Percentiles rank a stretch among this genome's conserved stretches.
Conservation (phyloP, 2,329 filamentous ascomycete genomes). For the Pseudogymnoascus sp. region DNA sequence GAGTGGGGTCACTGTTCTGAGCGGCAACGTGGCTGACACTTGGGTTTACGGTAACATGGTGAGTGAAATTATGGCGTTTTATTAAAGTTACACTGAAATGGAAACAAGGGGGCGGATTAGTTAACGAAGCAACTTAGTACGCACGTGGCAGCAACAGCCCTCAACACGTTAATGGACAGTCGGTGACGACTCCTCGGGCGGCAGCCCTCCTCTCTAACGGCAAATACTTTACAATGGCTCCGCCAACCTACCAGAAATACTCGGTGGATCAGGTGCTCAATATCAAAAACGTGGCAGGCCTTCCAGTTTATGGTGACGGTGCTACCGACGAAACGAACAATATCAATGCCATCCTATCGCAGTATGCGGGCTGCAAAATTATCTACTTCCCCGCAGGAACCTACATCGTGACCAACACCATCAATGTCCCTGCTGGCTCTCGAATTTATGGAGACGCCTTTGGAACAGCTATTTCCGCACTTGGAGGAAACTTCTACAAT, state of each 20-base stretch:
- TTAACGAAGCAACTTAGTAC: too few species aligned
- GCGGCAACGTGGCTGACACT: too few species aligned
- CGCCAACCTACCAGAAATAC: slow-evolving; percentile 37
- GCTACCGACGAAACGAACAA: slow-evolving; percentile 12
- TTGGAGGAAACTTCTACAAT: slow-evolving; percentile 37
- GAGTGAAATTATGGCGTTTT: too few species aligned
- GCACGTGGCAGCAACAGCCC: too few species aligned
- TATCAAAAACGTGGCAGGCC: slow-evolving; percentile 34
- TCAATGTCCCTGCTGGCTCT: slow-evolving; percentile 40
- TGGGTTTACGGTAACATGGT: too few species aligned
- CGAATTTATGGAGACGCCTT: slow-evolving; percentile 48
- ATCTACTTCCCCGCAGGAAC: slow-evolving; percentile 37
- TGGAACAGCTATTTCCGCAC: slow-evolving; percentile 39
- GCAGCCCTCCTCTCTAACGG: too few species aligned
- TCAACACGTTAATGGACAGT: too few species aligned
- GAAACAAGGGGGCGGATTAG: too few species aligned
- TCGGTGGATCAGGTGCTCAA: slow-evolving; percentile 36
- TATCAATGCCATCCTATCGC: slow-evolving; percentile 9
- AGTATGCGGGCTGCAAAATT: slow-evolving; percentile 30
- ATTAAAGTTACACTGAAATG: too few species aligned
- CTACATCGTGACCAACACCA: slow-evolving; percentile 39
- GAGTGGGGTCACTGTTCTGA: background rate
- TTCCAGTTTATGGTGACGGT: slow-evolving; percentile 13
- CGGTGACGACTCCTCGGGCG: too few species aligned
- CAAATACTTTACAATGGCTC: too few species aligned